Percentiles rank a stretch among this genome's conserved stretches.
These are phyloP conservation scores for Bruguiera gymnorhiza DNA, from an alignment of 345 rosid genomes.

Conservation along the genomic window DNA sequence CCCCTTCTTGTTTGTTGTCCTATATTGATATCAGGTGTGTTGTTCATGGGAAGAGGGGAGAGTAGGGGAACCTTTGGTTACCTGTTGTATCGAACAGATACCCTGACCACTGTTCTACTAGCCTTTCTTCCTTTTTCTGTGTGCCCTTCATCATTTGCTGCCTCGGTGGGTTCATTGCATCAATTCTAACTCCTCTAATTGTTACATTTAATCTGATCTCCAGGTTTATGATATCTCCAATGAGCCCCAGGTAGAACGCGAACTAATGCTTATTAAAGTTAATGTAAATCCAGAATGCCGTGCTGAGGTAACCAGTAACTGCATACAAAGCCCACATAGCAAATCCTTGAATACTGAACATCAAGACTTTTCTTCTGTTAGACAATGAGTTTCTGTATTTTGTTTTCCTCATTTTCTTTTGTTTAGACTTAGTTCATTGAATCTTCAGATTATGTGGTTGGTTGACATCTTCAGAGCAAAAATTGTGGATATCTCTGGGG, in stretches of 20 bases:
- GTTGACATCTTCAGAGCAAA: conserved; percentile 85
- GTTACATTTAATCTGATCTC: neutral
- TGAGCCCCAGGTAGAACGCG: conserved; percentile 95
- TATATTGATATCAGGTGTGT: too few species aligned
- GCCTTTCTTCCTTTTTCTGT: too few species aligned
- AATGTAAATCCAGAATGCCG: conserved; percentile 53
- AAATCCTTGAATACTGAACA: neutral
- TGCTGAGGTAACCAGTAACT: conserved; percentile 45
- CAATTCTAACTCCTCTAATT: neutral
- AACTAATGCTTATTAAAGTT: conserved; percentile 84
- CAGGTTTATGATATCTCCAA: conserved; percentile 89
- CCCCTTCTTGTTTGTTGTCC: too few species aligned
- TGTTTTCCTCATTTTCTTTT: neutral
- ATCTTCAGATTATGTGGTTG: conserved; percentile 82
- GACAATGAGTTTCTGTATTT: neutral
- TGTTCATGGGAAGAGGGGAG: too few species aligned
- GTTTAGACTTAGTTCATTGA: conserved; percentile 21
- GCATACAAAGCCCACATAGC: too few species aligned
- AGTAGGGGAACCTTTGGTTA: too few species aligned
- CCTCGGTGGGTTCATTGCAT: neutral
- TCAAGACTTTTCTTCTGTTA: neutral
- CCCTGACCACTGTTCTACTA: too few species aligned
- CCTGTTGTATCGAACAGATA: too few species aligned
- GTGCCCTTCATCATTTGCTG: neutral
- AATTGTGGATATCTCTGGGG: conserved; percentile 77